Evolutionary conservation across 805 yeast species (phyloP), one percentile per base, ranked within the genome.

Genomic region (Pichia gijzeniarum): DNA sequence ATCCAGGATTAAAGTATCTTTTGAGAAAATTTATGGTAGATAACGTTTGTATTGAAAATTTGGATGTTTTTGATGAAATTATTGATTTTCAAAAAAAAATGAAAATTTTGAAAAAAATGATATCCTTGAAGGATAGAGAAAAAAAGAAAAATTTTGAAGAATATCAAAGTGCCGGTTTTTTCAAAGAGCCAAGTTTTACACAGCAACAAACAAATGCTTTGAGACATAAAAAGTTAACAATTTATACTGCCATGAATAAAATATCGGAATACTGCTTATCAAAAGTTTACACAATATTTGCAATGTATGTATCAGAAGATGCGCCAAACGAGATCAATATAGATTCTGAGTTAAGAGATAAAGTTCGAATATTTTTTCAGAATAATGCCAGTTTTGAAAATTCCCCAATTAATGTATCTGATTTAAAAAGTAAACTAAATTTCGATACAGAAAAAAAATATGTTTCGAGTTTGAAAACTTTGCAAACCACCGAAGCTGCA

Each of bases 281-380:
- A 2, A 67, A 72, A 47, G 82, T 82, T 0, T 84, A 79, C 60
- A 73, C 72, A 41, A 77, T 87, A 27, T 86, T 76, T 59, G 73
- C 82, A 6, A 72, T 84, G 0, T 86, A 77, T 59, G 68, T 88
- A 40, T 72, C 82, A 14, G 62, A 70, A 17, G 84, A 83, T 16
- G 76, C 95, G 0, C 83, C 90, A 0, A 77, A 71, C 52, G 82
- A 80, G 46, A 64, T 88, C 30, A 88, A 88, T 54, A 77, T 88
- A 40, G 82, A 82, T 50, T 60, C 65, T 2, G 44, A 50, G 12
- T 45, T 61, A 20, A 54, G 52, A 27, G 38, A 38, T n/a, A 49
- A 51, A 6, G 19, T 51, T 35, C 40, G 44, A 33, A 18, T 34
- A 10, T 38, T 38, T 17, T 41, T 50, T 25, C 36, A 38, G 30